Evolutionary conservation across 1,284 basidiomycete genomes (phyloP).

Genomic region (Amylostereum chailletii): DNA sequence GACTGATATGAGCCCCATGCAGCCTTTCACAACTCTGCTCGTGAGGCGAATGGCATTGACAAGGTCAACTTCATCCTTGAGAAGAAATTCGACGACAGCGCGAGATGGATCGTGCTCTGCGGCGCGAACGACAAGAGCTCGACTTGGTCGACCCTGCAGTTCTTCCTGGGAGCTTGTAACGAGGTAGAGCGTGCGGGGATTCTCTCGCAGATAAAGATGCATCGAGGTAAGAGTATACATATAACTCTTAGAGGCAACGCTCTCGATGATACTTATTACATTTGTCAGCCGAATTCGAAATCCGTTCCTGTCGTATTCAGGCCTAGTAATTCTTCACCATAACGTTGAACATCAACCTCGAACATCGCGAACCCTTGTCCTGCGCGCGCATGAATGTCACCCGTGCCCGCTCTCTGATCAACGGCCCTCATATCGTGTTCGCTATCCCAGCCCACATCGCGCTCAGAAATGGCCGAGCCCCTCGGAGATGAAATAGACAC

Average conservation of each 20-base stretch:
- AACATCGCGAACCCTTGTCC: too few species aligned
- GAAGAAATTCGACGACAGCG: slow-evolving; percentile 79
- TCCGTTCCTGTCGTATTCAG: too few species aligned
- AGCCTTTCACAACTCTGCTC: slow-evolving; percentile 67
- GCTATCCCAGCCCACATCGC: too few species aligned
- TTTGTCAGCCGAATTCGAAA: too few species aligned
- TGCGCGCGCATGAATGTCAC: too few species aligned
- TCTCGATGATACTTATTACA: too few species aligned
- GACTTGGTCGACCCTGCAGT: slow-evolving; percentile 43
- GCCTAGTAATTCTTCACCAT: too few species aligned
- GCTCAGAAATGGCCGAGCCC: too few species aligned
- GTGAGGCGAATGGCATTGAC: slow-evolving; percentile 52
- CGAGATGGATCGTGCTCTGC: slow-evolving; percentile 48
- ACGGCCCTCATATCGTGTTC: too few species aligned
- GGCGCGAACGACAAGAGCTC: slow-evolving; percentile 63
- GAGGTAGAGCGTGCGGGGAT: slow-evolving; percentile 62
- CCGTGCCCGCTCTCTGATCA: too few species aligned
- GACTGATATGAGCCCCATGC: slow-evolving; percentile 69
- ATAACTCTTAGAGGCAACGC: too few species aligned
- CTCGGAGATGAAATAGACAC: slow-evolving; percentile 45
- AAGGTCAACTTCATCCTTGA: slow-evolving; percentile 64
- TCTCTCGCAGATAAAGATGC: slow-evolving; percentile 64
- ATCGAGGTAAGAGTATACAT: slow-evolving; percentile 20
- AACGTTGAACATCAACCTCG: too few species aligned
- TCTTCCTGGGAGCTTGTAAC: slow-evolving; percentile 62